Percentiles rank a stretch among this genome's conserved stretches.
Conservation (phyloP, 2,329 filamentous ascomycete species). For the Colletotrichum ledebouriae region DNA sequence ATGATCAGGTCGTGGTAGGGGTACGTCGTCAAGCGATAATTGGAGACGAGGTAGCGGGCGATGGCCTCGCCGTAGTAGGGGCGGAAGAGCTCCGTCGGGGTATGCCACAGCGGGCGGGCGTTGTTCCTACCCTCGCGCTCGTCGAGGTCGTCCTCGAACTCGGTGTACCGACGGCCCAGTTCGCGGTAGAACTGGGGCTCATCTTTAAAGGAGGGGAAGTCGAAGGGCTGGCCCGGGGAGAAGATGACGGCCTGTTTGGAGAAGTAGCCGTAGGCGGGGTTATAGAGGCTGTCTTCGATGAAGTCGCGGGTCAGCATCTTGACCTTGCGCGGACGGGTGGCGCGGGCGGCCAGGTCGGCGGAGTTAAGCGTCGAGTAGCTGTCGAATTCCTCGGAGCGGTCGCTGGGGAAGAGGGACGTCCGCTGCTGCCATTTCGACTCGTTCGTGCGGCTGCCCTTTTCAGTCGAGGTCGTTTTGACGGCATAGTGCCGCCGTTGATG, state of each 20-base stretch:
- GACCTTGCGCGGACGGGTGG: constrained; percentile 84
- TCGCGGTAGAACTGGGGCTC: constrained; percentile 86
- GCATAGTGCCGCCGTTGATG: constrained; percentile 49
- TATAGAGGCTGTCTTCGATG: constrained; percentile 96
- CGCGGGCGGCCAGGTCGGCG: constrained; percentile 78
- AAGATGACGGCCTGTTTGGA: constrained; percentile 98
- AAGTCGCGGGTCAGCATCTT: constrained; percentile 99
- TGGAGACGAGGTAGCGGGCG: constrained; percentile 93
- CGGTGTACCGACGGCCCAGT: constrained; percentile 83
- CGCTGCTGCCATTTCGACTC: constrained; percentile 91
- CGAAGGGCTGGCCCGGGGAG: constrained; percentile 89
- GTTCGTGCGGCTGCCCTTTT: constrained; percentile 55
- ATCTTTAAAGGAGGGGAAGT: constrained; percentile 85
- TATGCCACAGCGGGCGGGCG: constrained; percentile 96
- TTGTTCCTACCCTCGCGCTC: constrained; percentile 74
- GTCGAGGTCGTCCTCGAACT: constrained; percentile 92
- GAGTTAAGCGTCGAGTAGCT: constrained; percentile 88
- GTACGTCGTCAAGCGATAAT: constrained; percentile 94
- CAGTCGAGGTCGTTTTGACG: constrained; percentile 35
- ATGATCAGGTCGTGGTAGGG: constrained; percentile 97
- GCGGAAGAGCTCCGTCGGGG: constrained; percentile 95
- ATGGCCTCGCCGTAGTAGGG: constrained; percentile 98
- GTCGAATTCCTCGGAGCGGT: constrained; percentile 84
- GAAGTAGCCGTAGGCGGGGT: constrained; percentile 95
- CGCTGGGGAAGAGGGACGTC: constrained; percentile 78